These are phyloP conservation scores for Euphorbia pulcherrima DNA, from an alignment of 345 rosid species.

Conservation along the genomic window DNA sequence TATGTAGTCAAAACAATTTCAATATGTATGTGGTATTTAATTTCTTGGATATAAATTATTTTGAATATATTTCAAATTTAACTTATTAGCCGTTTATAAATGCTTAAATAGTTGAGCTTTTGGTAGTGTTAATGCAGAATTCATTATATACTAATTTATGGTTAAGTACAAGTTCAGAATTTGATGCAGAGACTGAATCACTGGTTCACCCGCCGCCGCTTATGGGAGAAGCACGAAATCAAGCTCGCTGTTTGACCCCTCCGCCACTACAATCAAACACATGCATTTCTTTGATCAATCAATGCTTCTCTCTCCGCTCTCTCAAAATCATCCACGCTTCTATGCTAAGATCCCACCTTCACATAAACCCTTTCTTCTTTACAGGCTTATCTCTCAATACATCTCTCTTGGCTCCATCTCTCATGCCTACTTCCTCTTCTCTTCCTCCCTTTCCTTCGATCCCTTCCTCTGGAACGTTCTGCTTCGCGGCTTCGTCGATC, in stretches of 20 bases:
- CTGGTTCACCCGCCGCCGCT: not conserved
- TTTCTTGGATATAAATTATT: too few relatives aligned
- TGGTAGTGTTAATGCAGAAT: too few relatives aligned
- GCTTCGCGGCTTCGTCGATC: conserved; percentile 34
- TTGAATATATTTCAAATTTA: too few relatives aligned
- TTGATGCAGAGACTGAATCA: not conserved
- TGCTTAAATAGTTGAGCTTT: too few relatives aligned
- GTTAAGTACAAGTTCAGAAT: too few relatives aligned
- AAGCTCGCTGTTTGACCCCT: not conserved
- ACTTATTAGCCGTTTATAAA: too few relatives aligned
- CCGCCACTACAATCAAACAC: conserved; percentile 1
- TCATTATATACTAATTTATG: too few relatives aligned
- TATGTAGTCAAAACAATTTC: too few relatives aligned
- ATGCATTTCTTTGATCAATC: conserved; percentile 32
- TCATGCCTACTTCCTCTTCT: conserved; percentile 36
- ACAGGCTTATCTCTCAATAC: conserved; percentile 35
- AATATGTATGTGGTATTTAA: too few relatives aligned
- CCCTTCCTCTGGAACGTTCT: conserved; percentile 41
- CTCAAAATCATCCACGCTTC: conserved; percentile 33
- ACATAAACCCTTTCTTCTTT: conserved; percentile 24
- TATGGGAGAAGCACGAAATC: not conserved
- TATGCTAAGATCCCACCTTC: conserved; percentile 25
- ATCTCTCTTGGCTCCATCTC: conserved; percentile 35
- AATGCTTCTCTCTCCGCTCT: conserved; percentile 24
- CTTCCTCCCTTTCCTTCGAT: conserved; percentile 24